phyloP scores from a whole-genome alignment of 2,329 filamentous ascomycete genomes.

The Cryphonectria naterciae region DNA sequence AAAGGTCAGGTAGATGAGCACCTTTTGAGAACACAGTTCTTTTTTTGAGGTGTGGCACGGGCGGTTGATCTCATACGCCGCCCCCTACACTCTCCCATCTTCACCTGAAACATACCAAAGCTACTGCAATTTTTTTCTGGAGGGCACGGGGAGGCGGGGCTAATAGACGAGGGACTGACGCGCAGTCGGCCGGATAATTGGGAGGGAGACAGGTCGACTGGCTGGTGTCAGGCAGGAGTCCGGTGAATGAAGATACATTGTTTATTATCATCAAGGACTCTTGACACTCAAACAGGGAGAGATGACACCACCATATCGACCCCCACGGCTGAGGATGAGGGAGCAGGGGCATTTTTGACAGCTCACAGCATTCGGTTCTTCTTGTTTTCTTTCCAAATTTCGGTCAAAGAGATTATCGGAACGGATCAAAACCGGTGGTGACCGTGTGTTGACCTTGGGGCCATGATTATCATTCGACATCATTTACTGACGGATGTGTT shows the following conservation, averaged over 20 bases:
- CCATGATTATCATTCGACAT: not conserved
- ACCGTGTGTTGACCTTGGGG: not conserved
- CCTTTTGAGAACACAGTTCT: not conserved
- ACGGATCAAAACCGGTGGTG: not conserved
- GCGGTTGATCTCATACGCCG: not conserved
- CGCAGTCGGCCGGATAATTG: conserved; percentile 6
- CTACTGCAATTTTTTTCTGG: not conserved
- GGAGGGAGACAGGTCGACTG: conserved; percentile 1
- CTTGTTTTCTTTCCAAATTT: not conserved
- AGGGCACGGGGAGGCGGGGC: too few species aligned
- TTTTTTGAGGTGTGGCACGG: not conserved
- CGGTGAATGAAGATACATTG: not conserved
- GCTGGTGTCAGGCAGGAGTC: not conserved
- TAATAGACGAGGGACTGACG: not conserved
- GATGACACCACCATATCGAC: not conserved
- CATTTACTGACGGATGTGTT: not conserved
- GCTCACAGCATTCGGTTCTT: not conserved
- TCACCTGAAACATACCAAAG: not conserved
- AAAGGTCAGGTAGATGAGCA: not conserved
- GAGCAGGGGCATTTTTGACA: not conserved
- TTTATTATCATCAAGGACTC: not conserved
- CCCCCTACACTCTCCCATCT: not conserved
- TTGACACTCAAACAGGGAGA: not conserved
- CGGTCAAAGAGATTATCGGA: conserved; percentile 6
- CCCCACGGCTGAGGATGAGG: conserved; percentile 7